Evolutionary conservation across 2,329 filamentous ascomycete genomes (phyloP).

Genomic region (Stagonosporopsis rhizophila): DNA sequence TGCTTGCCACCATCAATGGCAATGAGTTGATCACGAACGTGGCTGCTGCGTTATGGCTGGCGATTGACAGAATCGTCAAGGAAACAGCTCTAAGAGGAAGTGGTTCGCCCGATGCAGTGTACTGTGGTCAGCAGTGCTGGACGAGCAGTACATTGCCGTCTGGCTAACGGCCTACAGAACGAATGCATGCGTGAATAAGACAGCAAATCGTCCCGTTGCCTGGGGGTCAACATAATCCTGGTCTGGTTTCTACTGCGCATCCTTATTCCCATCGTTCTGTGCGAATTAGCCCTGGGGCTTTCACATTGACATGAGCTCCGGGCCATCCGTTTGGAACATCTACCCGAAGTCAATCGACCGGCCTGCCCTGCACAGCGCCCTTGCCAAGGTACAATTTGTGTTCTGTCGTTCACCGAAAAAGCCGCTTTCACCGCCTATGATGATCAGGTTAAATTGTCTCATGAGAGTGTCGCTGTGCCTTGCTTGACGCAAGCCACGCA

Average conservation of each 20-base stretch:
- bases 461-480: conserved; percentile 21
- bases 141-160: neutral
- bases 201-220: conserved; percentile 47
- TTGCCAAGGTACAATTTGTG: conserved; percentile 56
- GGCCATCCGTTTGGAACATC: conserved; percentile 51
- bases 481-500: conserved; percentile 46
- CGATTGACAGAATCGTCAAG: conserved; percentile 55
- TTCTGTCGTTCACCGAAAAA: conserved; percentile 54
- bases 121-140: conserved; percentile 7
- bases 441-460: conserved; percentile 50
- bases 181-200: neutral
- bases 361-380: conserved; percentile 54
- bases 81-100: conserved; percentile 53
- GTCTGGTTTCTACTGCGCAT: conserved; percentile 46
- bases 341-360: conserved; percentile 52
- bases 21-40: conserved; percentile 55
- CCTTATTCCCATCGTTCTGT: conserved; percentile 54
- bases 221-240: conserved; percentile 53
- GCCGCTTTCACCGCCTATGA: conserved; percentile 57
- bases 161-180: neutral
- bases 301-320: conserved; percentile 54
- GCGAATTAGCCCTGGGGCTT: conserved; percentile 57
- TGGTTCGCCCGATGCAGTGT: conserved; percentile 50
- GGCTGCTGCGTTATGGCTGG: conserved; percentile 56
- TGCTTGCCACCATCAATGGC: conserved; percentile 57